A percentile compares a stretch with the other conserved stretches of the same genome.
Evolutionary conservation across 2,329 filamentous ascomycete genomes (phyloP).

Genomic region (Aspergillus sp.): DNA sequence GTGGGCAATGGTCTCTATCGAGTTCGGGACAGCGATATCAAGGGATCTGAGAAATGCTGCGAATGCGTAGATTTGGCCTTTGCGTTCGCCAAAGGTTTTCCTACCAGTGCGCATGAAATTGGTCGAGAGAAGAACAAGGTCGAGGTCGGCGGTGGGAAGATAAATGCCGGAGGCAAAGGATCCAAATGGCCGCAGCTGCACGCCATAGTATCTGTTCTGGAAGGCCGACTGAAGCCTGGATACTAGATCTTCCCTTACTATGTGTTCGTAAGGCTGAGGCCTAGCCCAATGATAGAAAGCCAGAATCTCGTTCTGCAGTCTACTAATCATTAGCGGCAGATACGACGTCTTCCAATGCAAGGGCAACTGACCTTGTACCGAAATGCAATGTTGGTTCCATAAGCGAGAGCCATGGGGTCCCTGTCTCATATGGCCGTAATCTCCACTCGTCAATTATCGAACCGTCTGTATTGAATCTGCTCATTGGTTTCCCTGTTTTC

Average conservation of each 20-base stretch:
- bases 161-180: constrained; percentile 82
- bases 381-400: constrained; percentile 23
- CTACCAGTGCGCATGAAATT: constrained; percentile 49
- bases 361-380: constrained; percentile 21
- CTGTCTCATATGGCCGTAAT: constrained; percentile 29
- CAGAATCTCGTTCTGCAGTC: constrained; percentile 79
- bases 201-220: constrained; percentile 47
- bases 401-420: constrained; percentile 53
- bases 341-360: not conserved
- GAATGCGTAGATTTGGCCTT: constrained; percentile 52
- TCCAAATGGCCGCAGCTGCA: constrained; percentile 69
- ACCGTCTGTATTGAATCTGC: constrained; percentile 43
- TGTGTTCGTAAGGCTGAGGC: constrained; percentile 66
- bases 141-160: constrained; percentile 79
- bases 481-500: constrained; percentile 43
- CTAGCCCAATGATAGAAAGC: constrained; percentile 82
- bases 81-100: constrained; percentile 42
- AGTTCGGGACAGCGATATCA: constrained; percentile 48
- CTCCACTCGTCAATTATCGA: constrained; percentile 47
- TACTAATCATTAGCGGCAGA: constrained; percentile 30
- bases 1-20: constrained; percentile 58
- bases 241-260: constrained; percentile 64
- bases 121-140: constrained; percentile 67
- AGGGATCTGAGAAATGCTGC: constrained; percentile 48
- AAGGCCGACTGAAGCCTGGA: constrained; percentile 56